These are phyloP conservation scores for Sporothrix dimorphospora DNA, from an alignment of 2,329 filamentous ascomycete species.

Conservation along the genomic window DNA sequence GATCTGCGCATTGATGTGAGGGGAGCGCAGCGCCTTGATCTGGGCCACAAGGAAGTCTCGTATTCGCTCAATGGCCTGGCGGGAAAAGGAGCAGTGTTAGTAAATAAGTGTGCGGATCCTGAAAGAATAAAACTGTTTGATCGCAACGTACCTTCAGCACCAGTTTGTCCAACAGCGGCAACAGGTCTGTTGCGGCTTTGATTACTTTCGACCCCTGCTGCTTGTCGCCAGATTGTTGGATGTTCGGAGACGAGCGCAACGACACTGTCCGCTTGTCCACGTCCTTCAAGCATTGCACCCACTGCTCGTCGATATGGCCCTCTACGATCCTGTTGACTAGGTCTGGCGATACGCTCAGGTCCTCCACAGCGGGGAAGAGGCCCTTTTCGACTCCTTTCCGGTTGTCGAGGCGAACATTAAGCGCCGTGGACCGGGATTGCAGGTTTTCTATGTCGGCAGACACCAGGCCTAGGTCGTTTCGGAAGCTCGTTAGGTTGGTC, in stretches of 20 bases:
- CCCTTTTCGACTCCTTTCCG: constrained; percentile 86
- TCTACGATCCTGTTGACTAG: constrained; percentile 85
- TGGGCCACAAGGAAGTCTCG: constrained; percentile 92
- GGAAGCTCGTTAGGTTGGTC: constrained; percentile 87
- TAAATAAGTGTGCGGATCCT: too few relatives aligned
- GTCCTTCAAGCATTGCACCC: constrained; percentile 81
- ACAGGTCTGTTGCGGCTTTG: constrained; percentile 81
- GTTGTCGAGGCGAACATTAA: constrained; percentile 87
- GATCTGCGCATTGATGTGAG: constrained; percentile 95
- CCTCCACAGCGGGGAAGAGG: constrained; percentile 85
- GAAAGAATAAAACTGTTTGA: too few relatives aligned
- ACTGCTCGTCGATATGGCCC: constrained; percentile 85
- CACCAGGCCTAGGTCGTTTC: constrained; percentile 87
- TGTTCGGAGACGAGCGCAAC: constrained; percentile 55
- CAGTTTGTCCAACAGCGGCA: constrained; percentile 81
- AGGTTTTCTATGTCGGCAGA: constrained; percentile 94
- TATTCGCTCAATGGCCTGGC: constrained; percentile 84
- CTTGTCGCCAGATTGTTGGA: constrained; percentile 41
- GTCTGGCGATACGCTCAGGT: constrained; percentile 83
- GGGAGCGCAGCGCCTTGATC: constrained; percentile 90
- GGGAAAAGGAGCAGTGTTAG: background rate
- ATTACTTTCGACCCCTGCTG: constrained; percentile 67
- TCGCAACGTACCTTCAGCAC: constrained; percentile 67
- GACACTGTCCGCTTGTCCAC: constrained; percentile 76
- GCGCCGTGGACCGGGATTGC: constrained; percentile 79